Evolutionary conservation across 306 rosid genomes (phyloP), one percentile per base, ranked within the genome.

Genomic region (Cicer arietinum): DNA sequence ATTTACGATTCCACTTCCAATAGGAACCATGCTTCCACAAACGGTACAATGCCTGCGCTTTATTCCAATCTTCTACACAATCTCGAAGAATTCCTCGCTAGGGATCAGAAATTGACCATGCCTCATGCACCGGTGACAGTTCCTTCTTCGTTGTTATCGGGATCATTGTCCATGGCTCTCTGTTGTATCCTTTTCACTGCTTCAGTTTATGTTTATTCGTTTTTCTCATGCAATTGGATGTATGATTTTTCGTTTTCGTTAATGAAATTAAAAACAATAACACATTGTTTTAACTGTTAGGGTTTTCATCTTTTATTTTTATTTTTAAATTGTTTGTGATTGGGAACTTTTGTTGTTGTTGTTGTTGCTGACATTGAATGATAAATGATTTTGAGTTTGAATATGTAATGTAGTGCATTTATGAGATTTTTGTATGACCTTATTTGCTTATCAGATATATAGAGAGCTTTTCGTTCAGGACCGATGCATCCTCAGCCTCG

Each of bases 401-500:
- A 20, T 69, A n/a, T 66, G 39, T 42, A 44, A 44, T 66, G 30
- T 42, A 44, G 40, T 56, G 67, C 11, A 7, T 42, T 37, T 37
- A 43, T 16, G 11, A 10, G 60, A 45, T 40, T 47, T 74, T 87
- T 86, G 84, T 76, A 86, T 76, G 63, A 72, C 89, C 78, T 86
- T 42, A 85, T 76, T 84, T 17, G 40, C n/a, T 83, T 56, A 63
- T 35, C 82, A 94, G 98, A 94, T 86, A 91, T 91, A 84, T 96
- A 94, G 84, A 94, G 86, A 80, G 85, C 94, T 82, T 90, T 90
- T 79, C 97, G 96, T 10, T 85, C 91, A 0, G 98, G 97, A 59
- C 87, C 90, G 0, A 88, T 86, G 75, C 95, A 86, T 86, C 97
- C 97, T 16, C 96, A 91, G 12, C 98, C 98, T 63, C 88, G 98